Percentiles rank a stretch among this genome's conserved stretches.
Conservation (phyloP, 2,329 filamentous ascomycete species). For the Alternaria consortialis region DNA sequence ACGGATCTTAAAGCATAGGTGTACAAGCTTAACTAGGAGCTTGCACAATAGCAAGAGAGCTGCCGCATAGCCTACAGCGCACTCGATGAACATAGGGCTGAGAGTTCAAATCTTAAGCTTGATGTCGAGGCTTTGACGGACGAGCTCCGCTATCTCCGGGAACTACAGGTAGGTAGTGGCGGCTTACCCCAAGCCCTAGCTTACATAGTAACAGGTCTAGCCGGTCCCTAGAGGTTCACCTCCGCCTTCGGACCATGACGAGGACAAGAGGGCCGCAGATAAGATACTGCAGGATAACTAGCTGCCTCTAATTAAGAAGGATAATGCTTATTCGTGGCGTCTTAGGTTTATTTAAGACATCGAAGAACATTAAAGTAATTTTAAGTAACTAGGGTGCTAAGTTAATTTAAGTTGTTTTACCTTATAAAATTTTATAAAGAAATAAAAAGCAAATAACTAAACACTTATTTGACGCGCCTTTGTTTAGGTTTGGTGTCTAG, state of each 20-base stretch:
- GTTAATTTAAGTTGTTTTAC: neutral
- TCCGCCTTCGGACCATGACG: neutral
- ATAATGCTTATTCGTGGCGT: neutral
- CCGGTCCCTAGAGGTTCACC: neutral
- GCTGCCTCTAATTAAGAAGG: neutral
- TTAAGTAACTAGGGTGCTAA: neutral
- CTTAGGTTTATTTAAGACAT: neutral
- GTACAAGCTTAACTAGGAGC: neutral
- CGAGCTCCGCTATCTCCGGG: neutral
- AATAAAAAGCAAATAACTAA: neutral
- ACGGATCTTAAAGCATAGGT: neutral
- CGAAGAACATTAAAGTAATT: neutral
- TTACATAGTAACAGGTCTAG: neutral
- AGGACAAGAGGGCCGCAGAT: neutral
- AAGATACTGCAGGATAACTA: neutral
- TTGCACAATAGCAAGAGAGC: neutral
- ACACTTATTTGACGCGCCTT: neutral
- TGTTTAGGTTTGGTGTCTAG: neutral
- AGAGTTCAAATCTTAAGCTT: neutral
- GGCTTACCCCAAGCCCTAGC: neutral
- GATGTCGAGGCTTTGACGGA: neutral
- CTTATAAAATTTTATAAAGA: neutral
- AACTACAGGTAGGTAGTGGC: too few relatives aligned
- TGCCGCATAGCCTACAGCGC: neutral
- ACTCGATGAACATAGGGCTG: neutral